Base-by-base conservation (phyloP, 805 yeast species). In the Saccharomycodes ludwigii region DNA sequence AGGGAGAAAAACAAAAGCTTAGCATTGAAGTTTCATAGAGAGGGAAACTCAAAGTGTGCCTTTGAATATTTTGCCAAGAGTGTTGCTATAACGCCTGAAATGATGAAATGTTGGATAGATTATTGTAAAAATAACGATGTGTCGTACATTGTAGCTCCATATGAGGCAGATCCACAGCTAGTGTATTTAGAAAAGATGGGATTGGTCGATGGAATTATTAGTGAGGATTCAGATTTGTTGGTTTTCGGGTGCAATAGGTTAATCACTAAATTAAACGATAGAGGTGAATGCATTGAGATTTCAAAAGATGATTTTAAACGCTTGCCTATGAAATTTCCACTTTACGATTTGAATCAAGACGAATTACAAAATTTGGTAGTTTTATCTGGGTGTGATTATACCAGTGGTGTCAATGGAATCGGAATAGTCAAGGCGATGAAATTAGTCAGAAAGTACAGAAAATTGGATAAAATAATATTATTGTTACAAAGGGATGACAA, bases 121-220 rank as follows among this genome's bases (percentile, higher is more conserved):
- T 77, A 69, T 44, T 63, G 93, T 39, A 74, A 73, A 41, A 41
- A 51, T 10, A 61, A 66, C 28, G 54, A 56, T 1, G 72, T 91
- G 30, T 68, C 65, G 37, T 88, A 71, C 45, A 70, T 91, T 6
- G 98, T 91, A 6, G 97, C 99, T 0, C 99, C 99, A 0, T 91
- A 84, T 50, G 99, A 91, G 57, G 98, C 98, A 1, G 99, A 91
- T 52, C 79, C 98, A 1, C 98, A 91, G 53, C 72, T 91, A 79
- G 97, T 86, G 7, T 84, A 76, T 46, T 63, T 91, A 26, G 97
- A 88, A 49, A 70, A 72, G 36, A 40, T 56, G 0, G 88, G 88
- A 0, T 32, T 73, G 1, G 88, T 84, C 5, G 78, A 84, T 39
- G 97, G 88, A 0, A 81, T 91, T 4, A 64, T 91, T 6, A 77